Evolutionary conservation across 2,329 filamentous ascomycete species (phyloP).

Genomic region (Arthrobotrys conoides): DNA sequence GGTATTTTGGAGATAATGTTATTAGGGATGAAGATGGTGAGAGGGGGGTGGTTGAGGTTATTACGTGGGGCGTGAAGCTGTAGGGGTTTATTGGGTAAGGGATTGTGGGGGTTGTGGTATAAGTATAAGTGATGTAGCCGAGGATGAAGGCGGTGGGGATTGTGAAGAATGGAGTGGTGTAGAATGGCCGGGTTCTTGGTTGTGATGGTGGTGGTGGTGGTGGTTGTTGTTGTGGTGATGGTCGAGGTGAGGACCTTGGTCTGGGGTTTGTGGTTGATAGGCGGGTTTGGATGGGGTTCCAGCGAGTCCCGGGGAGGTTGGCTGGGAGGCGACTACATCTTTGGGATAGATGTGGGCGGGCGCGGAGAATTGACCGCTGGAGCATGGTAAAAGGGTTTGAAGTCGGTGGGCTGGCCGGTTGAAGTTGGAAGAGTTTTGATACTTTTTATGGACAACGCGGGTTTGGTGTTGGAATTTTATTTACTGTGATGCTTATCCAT

Average conservation of each 20-base stretch:
- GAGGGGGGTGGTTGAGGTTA: constrained; percentile 75
- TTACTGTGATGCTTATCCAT: too few species aligned
- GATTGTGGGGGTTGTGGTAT: constrained; percentile 14
- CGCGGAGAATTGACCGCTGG: constrained; percentile 38
- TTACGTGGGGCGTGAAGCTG: constrained; percentile 77
- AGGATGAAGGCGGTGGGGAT: constrained; percentile 66
- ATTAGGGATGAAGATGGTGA: constrained; percentile 76
- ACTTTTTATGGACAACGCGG: constrained; percentile 32
- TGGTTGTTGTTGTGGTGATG: background rate
- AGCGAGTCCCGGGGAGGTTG: background rate
- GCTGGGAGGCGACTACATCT: constrained; percentile 20
- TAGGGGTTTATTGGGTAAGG: constrained; percentile 73
- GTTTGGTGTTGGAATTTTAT: constrained; percentile 23
- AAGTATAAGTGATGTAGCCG: constrained; percentile 68
- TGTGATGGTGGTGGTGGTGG: background rate
- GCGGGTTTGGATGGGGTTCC: constrained; percentile 1
- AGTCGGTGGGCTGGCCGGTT: background rate
- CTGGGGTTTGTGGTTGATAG: constrained; percentile 5
- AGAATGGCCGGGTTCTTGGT: constrained; percentile 26
- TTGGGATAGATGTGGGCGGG: background rate
- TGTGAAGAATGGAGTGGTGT: constrained; percentile 46
- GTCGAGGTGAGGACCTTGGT: background rate
- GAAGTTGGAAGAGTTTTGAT: too few species aligned
- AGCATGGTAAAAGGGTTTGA: constrained; percentile 22
- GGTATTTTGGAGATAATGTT: constrained; percentile 71